phyloP scores from a whole-genome alignment of 768 basidiomycete genomes.

The Lentinula aciculospora region DNA sequence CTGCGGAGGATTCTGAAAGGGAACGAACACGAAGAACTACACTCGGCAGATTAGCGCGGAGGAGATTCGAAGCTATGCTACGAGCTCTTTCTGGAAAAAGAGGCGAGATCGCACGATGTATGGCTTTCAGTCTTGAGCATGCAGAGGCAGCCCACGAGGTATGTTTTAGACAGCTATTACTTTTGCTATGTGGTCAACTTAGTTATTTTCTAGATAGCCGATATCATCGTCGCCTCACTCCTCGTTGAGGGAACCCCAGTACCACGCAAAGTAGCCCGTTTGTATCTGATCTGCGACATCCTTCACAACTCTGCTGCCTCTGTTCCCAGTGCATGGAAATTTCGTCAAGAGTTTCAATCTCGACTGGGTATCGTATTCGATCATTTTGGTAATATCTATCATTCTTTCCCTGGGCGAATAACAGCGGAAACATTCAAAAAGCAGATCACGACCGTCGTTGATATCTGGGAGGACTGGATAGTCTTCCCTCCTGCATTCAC shows the following conservation, averaged over 20 bases:
- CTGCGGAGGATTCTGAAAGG: constrained; percentile 88
- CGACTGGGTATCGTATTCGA: constrained; percentile 93
- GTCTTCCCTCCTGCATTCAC: constrained; percentile 90
- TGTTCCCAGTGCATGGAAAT: constrained; percentile 96
- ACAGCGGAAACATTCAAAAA: constrained; percentile 95
- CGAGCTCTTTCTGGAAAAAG: constrained; percentile 80
- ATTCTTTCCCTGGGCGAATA: constrained; percentile 93
- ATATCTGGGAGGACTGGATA: constrained; percentile 99
- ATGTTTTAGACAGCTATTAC: background rate
- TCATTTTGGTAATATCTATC: constrained; percentile 89
- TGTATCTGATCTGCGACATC: constrained; percentile 96
- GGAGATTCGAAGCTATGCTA: constrained; percentile 87
- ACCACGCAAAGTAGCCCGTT: constrained; percentile 93
- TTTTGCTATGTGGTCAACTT: background rate
- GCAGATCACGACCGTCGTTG: constrained; percentile 83
- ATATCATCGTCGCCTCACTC: constrained; percentile 86
- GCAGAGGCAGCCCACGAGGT: constrained; percentile 96
- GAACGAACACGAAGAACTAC: constrained; percentile 74
- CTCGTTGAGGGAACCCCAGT: constrained; percentile 90
- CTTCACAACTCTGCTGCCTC: constrained; percentile 94
- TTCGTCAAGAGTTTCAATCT: constrained; percentile 89
- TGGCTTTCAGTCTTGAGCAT: constrained; percentile 96
- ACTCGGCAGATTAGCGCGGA: constrained; percentile 74
- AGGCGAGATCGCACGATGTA: constrained; percentile 89
- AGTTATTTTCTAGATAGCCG: constrained; percentile 57